phyloP scores from a whole-genome alignment of 805 yeast genomes.

The Myxozyma monticola region DNA sequence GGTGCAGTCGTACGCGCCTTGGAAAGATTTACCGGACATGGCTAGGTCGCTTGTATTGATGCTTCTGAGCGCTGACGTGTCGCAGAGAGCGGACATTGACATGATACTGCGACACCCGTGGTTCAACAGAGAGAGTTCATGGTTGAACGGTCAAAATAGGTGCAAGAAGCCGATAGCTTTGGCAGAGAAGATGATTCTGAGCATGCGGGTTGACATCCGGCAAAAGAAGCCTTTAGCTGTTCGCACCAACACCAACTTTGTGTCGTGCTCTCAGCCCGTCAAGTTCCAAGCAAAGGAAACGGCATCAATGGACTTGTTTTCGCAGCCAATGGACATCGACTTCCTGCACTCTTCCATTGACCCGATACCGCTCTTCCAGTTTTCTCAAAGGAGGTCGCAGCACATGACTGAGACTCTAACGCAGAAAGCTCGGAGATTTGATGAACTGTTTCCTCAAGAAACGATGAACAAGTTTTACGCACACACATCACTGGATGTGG shows the following conservation, averaged over 20 bases:
- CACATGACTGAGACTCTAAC: constrained; percentile 34
- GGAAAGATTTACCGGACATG: too few species aligned
- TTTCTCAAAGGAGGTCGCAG: constrained; percentile 14
- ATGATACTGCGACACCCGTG: constrained; percentile 55
- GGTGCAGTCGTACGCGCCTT: too few species aligned
- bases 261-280: constrained; percentile 23
- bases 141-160: constrained; percentile 49
- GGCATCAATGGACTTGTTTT: background rate
- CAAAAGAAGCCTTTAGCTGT: background rate
- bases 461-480: constrained; percentile 57
- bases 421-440: constrained; percentile 31
- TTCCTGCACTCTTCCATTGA: too few species aligned
- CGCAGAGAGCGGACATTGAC: too few species aligned
- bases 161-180: constrained; percentile 56
- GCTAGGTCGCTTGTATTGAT: too few species aligned
- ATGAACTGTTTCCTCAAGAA: constrained; percentile 42
- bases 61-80: too few species aligned
- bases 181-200: constrained; percentile 53
- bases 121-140: constrained; percentile 49
- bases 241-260: background rate
- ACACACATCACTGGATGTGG: constrained; percentile 44
- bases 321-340: constrained; percentile 5
- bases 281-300: constrained; percentile 4
- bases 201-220: constrained; percentile 47
- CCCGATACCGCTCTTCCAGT: constrained; percentile 14